Percentiles rank a stretch among this genome's conserved stretches.
Evolutionary conservation across 805 yeast species (phyloP).

Genomic region (Naumovozyma baii): DNA sequence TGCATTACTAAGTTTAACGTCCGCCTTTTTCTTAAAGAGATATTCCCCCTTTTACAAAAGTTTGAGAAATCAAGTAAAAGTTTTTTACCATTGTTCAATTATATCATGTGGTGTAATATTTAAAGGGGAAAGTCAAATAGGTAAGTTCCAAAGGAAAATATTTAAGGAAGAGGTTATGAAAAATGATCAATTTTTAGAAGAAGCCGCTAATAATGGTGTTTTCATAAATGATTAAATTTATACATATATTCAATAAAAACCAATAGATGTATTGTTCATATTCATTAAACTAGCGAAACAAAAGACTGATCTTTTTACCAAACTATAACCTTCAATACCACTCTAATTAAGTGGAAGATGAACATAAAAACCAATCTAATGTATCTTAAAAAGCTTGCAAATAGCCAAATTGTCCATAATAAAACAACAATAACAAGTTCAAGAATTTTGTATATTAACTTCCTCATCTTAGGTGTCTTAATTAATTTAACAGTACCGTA

Average conservation of each 20-base stretch:
- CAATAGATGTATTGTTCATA: no score
- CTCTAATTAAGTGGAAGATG: background rate
- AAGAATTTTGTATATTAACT: conserved; percentile 17
- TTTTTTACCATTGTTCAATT: conserved; percentile 36
- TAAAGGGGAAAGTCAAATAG: conserved; percentile 34
- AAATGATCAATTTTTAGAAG: conserved; percentile 31
- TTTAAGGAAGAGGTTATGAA: conserved; percentile 29
- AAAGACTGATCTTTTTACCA: no score
- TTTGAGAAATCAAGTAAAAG: conserved; percentile 34
- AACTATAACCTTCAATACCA: background rate
- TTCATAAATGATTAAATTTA: conserved; percentile 34
- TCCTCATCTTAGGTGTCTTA: conserved; percentile 17
- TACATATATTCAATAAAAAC: no score
- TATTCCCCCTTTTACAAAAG: conserved; percentile 30
- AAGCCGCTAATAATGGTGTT: conserved; percentile 39
- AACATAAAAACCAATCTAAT: conserved; percentile 11
- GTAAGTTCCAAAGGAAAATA: conserved; percentile 30
- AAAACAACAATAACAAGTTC: conserved; percentile 23
- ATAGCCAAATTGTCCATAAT: conserved; percentile 26
- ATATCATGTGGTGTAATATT: conserved; percentile 34
- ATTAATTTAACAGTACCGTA: conserved; percentile 19
- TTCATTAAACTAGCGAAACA: no score
- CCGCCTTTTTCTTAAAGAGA: conserved; percentile 28
- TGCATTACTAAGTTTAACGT: conserved; percentile 30
- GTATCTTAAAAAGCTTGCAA: conserved; percentile 18